phyloP scores from a whole-genome alignment of 1,284 basidiomycete genomes.

The Mycocalia duriaeana region DNA sequence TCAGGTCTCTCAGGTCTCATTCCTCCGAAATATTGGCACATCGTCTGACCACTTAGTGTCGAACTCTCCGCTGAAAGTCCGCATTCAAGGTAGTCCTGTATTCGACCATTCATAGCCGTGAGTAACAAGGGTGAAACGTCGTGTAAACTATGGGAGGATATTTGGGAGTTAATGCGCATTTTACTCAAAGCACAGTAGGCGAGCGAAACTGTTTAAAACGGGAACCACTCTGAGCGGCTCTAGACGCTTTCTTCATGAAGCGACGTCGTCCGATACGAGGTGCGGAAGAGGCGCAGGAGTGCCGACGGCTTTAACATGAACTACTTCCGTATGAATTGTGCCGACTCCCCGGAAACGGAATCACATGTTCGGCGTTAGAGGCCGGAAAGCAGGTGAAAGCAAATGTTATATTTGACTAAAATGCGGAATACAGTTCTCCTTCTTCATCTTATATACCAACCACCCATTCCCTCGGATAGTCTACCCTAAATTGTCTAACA shows the following conservation, averaged over 20 bases:
- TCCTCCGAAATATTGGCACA: too few species aligned
- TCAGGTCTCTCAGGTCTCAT: too few species aligned
- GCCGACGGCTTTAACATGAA: slow-evolving; percentile 24
- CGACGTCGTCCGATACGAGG: neutral
- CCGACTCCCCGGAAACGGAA: slow-evolving; percentile 24
- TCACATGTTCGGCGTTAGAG: slow-evolving; percentile 30
- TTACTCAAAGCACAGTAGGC: slow-evolving; percentile 1
- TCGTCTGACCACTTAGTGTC: too few species aligned
- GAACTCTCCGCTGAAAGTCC: slow-evolving; percentile 20
- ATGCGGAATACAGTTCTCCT: slow-evolving; percentile 9
- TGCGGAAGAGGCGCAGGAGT: slow-evolving; percentile 14
- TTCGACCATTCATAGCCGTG: too few species aligned
- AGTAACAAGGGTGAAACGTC: too few species aligned
- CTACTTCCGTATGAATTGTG: slow-evolving; percentile 17
- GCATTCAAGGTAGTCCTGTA: too few species aligned
- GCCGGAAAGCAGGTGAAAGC: slow-evolving; percentile 18
- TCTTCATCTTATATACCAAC: slow-evolving; percentile 25
- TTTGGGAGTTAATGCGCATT: slow-evolving; percentile 16
- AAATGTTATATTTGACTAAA: slow-evolving; percentile 12
- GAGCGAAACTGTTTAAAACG: too few species aligned
- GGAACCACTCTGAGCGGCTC: too few species aligned
- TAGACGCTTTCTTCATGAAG: too few species aligned
- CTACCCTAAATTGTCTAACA: slow-evolving; percentile 19
- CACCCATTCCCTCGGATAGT: slow-evolving; percentile 5
- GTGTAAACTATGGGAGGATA: neutral